phyloP scores from a whole-genome alignment of 139 green algal genomes.

The Chlorella sp. region DNA sequence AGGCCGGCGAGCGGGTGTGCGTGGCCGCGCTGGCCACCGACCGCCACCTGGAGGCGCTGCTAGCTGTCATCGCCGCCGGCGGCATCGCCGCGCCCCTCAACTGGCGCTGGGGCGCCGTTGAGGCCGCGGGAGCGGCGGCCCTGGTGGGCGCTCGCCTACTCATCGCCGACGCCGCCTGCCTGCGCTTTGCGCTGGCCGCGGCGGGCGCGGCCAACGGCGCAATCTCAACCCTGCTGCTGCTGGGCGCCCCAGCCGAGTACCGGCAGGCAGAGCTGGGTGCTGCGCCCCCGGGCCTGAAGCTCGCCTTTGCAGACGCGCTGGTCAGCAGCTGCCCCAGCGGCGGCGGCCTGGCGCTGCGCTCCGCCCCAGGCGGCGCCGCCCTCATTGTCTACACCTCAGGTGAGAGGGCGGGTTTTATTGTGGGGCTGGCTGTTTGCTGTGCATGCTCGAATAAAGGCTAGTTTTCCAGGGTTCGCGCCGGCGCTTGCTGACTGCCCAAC shows the following conservation, averaged over 20 bases:
- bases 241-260: neutral
- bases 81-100: constrained; percentile 77
- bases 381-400: constrained; percentile 29
- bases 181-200: constrained; percentile 15
- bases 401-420: no score
- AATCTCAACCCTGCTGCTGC: constrained; percentile 2
- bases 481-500: constrained; percentile 32
- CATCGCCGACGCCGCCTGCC: constrained; percentile 21
- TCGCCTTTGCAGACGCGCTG: constrained; percentile 22
- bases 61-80: constrained; percentile 64
- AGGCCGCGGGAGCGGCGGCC: constrained; percentile 12
- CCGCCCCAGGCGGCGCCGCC: constrained; percentile 5
- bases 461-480: no score
- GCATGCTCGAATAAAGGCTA: no score
- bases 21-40: constrained; percentile 51
- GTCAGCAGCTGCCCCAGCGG: neutral
- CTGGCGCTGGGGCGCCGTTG: constrained; percentile 47
- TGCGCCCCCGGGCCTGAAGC: neutral
- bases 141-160: constrained; percentile 14
- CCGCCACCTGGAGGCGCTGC: constrained; percentile 56
- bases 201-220: neutral
- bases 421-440: no score
- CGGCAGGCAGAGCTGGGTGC: neutral
- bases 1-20: constrained; percentile 51
- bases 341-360: constrained; percentile 7